Percentiles rank a stretch among this genome's conserved stretches.
Conservation (phyloP, 192 early-diverging fungal genomes). For the Mortierella alpina region DNA sequence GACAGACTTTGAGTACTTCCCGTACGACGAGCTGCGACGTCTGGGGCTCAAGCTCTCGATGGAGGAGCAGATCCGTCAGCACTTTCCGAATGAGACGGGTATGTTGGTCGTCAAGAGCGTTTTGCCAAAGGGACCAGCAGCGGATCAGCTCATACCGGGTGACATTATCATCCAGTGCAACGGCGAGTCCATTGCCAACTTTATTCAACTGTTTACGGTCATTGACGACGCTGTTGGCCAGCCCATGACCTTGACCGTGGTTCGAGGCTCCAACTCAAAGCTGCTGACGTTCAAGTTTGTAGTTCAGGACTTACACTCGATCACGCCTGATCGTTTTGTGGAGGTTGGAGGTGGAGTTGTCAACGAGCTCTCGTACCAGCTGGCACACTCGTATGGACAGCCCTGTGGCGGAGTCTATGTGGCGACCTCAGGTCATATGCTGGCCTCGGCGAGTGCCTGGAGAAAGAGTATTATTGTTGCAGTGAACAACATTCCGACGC, state of each 20-base stretch:
- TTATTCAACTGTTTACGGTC: constrained; percentile 71
- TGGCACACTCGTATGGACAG: constrained; percentile 77
- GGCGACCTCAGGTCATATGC: constrained; percentile 73
- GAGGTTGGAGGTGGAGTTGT: constrained; percentile 88
- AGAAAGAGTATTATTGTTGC: constrained; percentile 75
- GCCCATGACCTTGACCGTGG: constrained; percentile 63
- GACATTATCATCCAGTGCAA: constrained; percentile 80
- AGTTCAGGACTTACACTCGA: constrained; percentile 78
- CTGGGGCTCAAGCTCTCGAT: constrained; percentile 74
- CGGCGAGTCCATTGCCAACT: constrained; percentile 73
- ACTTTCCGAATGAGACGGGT: constrained; percentile 74
- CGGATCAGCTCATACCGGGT: constrained; percentile 68
- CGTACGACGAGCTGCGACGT: constrained; percentile 79
- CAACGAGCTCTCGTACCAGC: constrained; percentile 79
- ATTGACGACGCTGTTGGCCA: constrained; percentile 72
- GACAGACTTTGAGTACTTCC: constrained; percentile 73
- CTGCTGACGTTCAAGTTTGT: constrained; percentile 37
- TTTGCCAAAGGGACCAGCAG: constrained; percentile 78
- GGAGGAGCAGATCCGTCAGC: constrained; percentile 70
- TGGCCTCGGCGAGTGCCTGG: constrained; percentile 74
- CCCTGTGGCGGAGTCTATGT: constrained; percentile 87
- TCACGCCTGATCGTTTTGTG: constrained; percentile 87
- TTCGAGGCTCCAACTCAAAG: constrained; percentile 61
- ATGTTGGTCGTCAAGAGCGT: constrained; percentile 74
- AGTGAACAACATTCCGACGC: constrained; percentile 73